Conservation (phyloP, 2,329 filamentous ascomycete species). For the Colletotrichum echinochloae region DNA sequence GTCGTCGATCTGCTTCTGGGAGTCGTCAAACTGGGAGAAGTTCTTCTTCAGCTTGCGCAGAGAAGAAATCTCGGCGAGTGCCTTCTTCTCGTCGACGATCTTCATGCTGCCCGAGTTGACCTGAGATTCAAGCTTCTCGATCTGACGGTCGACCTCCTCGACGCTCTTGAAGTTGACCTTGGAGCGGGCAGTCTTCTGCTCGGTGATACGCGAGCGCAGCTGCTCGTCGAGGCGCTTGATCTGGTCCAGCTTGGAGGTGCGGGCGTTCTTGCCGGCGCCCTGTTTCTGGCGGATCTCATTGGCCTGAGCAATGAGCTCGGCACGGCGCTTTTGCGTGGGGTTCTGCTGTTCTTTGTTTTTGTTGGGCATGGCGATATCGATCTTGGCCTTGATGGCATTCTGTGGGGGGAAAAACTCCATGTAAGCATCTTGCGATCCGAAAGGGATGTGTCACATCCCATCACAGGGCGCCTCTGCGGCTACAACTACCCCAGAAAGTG, state of each 20-base stretch:
- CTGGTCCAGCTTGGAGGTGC: constrained; percentile 83
- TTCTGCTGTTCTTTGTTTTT: constrained; percentile 83
- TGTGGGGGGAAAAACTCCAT: constrained; percentile 53
- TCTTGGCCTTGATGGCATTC: constrained; percentile 89
- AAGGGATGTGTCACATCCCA: background rate
- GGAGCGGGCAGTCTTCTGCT: constrained; percentile 87
- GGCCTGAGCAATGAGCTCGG: constrained; percentile 86
- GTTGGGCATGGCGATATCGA: constrained; percentile 82
- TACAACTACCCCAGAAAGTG: no score
- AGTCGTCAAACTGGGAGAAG: constrained; percentile 85
- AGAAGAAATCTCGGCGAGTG: constrained; percentile 82
- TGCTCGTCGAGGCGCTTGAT: constrained; percentile 93
- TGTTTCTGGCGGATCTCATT: constrained; percentile 89
- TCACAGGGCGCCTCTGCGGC: background rate
- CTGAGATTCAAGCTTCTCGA: constrained; percentile 82
- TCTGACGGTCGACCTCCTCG: constrained; percentile 89
- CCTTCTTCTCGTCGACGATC: constrained; percentile 97
- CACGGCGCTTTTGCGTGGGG: constrained; percentile 83
- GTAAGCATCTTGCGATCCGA: constrained; percentile 25
- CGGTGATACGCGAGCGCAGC: constrained; percentile 83
- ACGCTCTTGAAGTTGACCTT: constrained; percentile 87
- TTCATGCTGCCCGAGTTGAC: constrained; percentile 93
- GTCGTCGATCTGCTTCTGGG: constrained; percentile 90
- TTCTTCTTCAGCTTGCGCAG: constrained; percentile 92
- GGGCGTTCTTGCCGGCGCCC: constrained; percentile 85